Evolutionary conservation across 2,329 filamentous ascomycete genomes (phyloP).

Genomic region (Claviceps maximensis): DNA sequence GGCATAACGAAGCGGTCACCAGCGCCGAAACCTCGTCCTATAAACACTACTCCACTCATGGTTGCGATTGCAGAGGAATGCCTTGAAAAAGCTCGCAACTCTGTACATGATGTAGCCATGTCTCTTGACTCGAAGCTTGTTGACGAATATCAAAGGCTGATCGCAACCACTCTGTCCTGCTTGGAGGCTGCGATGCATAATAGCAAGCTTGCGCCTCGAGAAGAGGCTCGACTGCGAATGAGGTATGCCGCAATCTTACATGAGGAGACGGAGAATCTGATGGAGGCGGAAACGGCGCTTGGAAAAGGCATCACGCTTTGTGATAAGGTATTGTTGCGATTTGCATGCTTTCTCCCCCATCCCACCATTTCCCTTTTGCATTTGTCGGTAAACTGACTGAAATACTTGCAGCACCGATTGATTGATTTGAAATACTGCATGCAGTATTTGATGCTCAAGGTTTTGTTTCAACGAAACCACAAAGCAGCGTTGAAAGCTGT

Average conservation of each 20-base stretch:
- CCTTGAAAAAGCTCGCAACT: slow-evolving; percentile 49
- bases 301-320: slow-evolving; percentile 59
- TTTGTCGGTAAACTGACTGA: slow-evolving; percentile 2
- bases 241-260: slow-evolving; percentile 59
- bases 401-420: slow-evolving; percentile 21
- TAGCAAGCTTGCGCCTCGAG: slow-evolving; percentile 44
- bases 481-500: slow-evolving; percentile 61
- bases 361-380: background rate
- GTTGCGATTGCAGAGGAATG: slow-evolving; percentile 66
- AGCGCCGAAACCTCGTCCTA: slow-evolving; percentile 26
- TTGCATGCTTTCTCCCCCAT: too few species aligned
- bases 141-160: slow-evolving; percentile 56
- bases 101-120: slow-evolving; percentile 33
- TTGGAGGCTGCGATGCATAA: slow-evolving; percentile 56
- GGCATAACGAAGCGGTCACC: slow-evolving; percentile 30
- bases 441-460: slow-evolving; percentile 58
- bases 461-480: slow-evolving; percentile 56
- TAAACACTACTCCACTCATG: slow-evolving; percentile 45
- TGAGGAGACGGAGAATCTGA: slow-evolving; percentile 64
- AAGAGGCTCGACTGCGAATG: slow-evolving; percentile 56
- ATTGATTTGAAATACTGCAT: slow-evolving; percentile 63
- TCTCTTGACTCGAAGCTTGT: slow-evolving; percentile 28
- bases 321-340: slow-evolving; percentile 37
- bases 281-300: slow-evolving; percentile 58
- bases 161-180: slow-evolving; percentile 60